Evolutionary conservation across 2,329 filamentous ascomycete genomes (phyloP), one percentile per base, ranked within the genome.

Genomic region (Leptodontidium sp.): DNA sequence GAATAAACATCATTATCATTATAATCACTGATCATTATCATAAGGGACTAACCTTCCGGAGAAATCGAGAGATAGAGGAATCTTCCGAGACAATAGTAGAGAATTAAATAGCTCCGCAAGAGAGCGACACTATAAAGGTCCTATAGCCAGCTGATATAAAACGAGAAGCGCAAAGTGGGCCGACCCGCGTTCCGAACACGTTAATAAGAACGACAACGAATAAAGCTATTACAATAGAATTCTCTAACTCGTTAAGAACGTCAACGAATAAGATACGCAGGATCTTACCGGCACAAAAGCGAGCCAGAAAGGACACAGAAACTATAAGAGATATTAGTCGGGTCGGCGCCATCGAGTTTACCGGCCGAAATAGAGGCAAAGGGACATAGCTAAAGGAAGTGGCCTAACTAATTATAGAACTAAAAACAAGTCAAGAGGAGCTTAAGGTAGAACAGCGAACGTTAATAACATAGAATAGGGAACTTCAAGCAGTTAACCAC

Each of bases 241-340:
- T 50, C 47, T 50, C n/a, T n/a, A 11, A 50, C 47, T 26, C 47
- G 2, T n/a, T 5, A 50, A n/a, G 47, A 50, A 50, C 47, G 45
- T 49, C 45, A 50, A 50, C 8, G 21, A 50, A 50, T 26, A 50
- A 50, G 47, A 50, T n/a, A 50, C 47, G 8, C 47, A 50, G 26
- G 47, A 24, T 11, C 21, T 5, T 50, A 24, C 47, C 47, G 21
- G 47, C 47, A 50, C 47, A n/a, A 50, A 50, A 50, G 47, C 47
- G 47, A 50, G 47, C 47, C 21, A 50, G 47, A n/a, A 50, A 50
- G 21, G 47, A 50, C 47, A 50, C 47, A 50, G 47, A 50, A 24
- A 3, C 47, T 11, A 26, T 5, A 1, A n/a, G 47, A 50, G 21
- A 11, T n/a, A 11, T 26, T n/a, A 50, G 12, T 26, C 21, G 21